phyloP scores from a whole-genome alignment of 1,284 basidiomycete species.

The Tylopilus sp. region DNA sequence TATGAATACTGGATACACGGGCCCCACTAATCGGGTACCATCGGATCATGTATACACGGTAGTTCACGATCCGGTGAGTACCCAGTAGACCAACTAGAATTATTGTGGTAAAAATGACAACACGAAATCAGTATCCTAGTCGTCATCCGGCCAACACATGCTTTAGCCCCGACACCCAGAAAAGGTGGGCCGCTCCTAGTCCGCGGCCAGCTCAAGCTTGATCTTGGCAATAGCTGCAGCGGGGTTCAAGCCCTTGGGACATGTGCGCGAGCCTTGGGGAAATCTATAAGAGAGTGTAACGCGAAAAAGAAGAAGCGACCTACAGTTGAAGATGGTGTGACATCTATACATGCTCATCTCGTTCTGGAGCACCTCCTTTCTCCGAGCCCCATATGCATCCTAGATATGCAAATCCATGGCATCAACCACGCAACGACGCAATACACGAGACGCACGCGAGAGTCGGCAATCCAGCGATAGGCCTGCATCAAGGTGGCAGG shows the following conservation, averaged over 20 bases:
- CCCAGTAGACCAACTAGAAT: neutral
- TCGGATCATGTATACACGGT: too few relatives aligned
- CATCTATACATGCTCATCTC: constrained; percentile 91
- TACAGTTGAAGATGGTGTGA: constrained; percentile 96
- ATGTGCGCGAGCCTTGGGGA: constrained; percentile 73
- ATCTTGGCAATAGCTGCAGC: constrained; percentile 85
- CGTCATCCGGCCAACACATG: constrained; percentile 2
- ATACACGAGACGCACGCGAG: constrained; percentile 55
- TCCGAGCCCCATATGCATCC: constrained; percentile 79
- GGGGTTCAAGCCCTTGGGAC: constrained; percentile 95
- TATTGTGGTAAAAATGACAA: constrained; percentile 6
- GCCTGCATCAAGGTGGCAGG: constrained; percentile 96
- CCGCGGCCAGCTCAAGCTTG: constrained; percentile 83
- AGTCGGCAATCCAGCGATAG: constrained; percentile 98
- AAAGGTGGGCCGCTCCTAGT: constrained; percentile 38
- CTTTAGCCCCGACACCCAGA: constrained; percentile 4
- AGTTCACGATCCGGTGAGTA: neutral
- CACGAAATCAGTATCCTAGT: neutral
- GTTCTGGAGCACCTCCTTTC: constrained; percentile 93
- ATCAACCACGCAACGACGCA: neutral
- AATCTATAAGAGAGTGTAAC: neutral
- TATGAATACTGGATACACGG: too few relatives aligned
- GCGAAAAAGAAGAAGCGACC: constrained; percentile 24
- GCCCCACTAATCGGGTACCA: neutral
- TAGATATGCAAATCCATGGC: neutral